These are phyloP conservation scores for Cyanodermella asteris DNA, from an alignment of 2,329 filamentous ascomycete genomes.

Conservation along the genomic window DNA sequence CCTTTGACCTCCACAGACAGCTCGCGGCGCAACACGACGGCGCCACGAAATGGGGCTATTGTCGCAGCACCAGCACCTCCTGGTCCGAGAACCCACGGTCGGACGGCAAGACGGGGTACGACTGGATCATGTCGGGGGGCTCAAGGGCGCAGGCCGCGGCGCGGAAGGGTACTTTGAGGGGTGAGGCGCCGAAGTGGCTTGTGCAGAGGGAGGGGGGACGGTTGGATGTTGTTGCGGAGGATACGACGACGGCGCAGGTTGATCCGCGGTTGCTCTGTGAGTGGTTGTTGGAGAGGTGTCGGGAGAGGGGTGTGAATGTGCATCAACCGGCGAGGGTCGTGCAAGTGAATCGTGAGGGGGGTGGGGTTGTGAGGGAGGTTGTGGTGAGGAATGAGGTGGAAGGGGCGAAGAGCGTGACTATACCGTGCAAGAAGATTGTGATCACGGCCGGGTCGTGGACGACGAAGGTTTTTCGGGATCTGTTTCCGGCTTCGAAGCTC, in stretches of 20 bases:
- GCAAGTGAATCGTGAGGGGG: constrained; percentile 26
- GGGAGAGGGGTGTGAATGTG: constrained; percentile 39
- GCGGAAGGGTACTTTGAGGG: constrained; percentile 12
- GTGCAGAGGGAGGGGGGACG: constrained; percentile 30
- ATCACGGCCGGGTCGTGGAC: constrained; percentile 55
- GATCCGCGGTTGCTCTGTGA: constrained; percentile 45
- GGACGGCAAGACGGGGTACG: constrained; percentile 28
- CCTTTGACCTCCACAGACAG: constrained; percentile 44
- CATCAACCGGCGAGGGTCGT: constrained; percentile 41
- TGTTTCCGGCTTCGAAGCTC: constrained; percentile 37
- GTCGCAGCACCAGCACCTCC: constrained; percentile 36
- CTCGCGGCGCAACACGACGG: constrained; percentile 41
- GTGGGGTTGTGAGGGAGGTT: too few species aligned
- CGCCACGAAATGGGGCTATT: constrained; percentile 34
- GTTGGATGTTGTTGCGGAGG: constrained; percentile 39
- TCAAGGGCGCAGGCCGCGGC: constrained; percentile 34
- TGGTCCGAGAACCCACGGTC: constrained; percentile 21
- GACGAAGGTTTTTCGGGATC: constrained; percentile 34
- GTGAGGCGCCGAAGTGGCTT: constrained; percentile 34
- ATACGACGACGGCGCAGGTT: constrained; percentile 41
- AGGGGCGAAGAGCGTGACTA: constrained; percentile 22
- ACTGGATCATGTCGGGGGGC: constrained; percentile 44
- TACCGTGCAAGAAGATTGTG: constrained; percentile 44
- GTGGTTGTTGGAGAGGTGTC: constrained; percentile 38
- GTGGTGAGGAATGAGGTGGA: too few species aligned